These are phyloP conservation scores for Blastomyces emzantsi DNA, from an alignment of 2,329 filamentous ascomycete genomes.

Conservation along the genomic window DNA sequence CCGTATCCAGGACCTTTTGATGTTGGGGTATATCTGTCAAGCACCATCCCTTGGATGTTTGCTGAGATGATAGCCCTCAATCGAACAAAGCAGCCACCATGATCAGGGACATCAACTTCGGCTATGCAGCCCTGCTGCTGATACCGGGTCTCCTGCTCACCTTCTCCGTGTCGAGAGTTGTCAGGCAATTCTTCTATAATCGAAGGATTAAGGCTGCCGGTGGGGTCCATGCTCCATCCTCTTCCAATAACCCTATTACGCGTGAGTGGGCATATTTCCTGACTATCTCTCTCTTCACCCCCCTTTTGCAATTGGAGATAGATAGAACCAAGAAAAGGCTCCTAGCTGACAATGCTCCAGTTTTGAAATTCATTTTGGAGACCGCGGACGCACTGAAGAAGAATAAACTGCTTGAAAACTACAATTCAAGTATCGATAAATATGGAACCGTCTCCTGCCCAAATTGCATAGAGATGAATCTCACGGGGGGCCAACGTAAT, in stretches of 20 bases:
- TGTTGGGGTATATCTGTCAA: not conserved
- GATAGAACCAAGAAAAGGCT: not conserved
- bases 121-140: not conserved
- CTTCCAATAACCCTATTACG: slow-evolving; percentile 1
- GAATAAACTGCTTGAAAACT: slow-evolving; percentile 42
- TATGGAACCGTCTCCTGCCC: slow-evolving; percentile 25
- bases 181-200: slow-evolving; percentile 8
- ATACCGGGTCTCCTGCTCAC: slow-evolving; percentile 1
- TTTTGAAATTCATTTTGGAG: not conserved
- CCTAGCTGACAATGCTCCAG: not conserved
- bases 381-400: slow-evolving; percentile 11
- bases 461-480: slow-evolving; percentile 53
- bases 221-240: slow-evolving; percentile 9
- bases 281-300: not conserved
- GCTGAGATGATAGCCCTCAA: not conserved
- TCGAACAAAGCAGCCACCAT: not conserved
- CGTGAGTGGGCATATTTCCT: not conserved
- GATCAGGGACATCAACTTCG: not conserved
- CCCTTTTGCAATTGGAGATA: not conserved
- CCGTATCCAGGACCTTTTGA: not conserved
- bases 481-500: slow-evolving; percentile 45
- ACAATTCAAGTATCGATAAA: slow-evolving; percentile 42
- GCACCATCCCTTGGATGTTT: not conserved
- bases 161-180: not conserved
- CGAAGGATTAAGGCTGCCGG: slow-evolving; percentile 9